Conservation (phyloP, 257 asterid species). For the Leptodermis oblonga region DNA sequence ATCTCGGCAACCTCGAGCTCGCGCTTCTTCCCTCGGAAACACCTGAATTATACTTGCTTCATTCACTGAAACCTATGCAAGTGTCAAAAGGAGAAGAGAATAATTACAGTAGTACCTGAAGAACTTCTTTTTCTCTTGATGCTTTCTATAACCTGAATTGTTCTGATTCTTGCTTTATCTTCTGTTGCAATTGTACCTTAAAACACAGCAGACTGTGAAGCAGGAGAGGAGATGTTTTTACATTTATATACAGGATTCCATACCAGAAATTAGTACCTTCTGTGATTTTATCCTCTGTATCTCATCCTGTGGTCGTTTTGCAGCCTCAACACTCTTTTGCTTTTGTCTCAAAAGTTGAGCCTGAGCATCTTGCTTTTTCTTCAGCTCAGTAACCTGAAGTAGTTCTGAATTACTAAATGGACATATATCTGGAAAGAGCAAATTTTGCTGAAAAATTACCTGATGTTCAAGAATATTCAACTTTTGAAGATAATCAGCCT, state of each 20-base stretch:
- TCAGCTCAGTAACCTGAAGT: constrained; percentile 77
- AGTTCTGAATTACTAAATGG: constrained; percentile 18
- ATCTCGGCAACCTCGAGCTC: no score
- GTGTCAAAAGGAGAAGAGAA: background rate
- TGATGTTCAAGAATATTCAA: constrained; percentile 86
- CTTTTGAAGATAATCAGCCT: constrained; percentile 93
- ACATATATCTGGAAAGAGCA: constrained; percentile 2
- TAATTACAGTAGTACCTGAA: constrained; percentile 51
- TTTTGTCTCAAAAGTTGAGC: constrained; percentile 92
- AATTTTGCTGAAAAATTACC: constrained; percentile 30
- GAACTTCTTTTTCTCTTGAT: constrained; percentile 93
- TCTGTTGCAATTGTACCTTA: constrained; percentile 97
- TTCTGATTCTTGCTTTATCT: constrained; percentile 96
- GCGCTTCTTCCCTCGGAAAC: no score
- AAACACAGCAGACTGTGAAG: constrained; percentile 24
- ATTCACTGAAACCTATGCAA: background rate
- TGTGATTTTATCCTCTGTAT: constrained; percentile 91
- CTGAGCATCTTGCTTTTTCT: constrained; percentile 98
- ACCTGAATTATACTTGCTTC: background rate
- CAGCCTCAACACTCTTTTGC: constrained; percentile 96
- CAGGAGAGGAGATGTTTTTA: background rate
- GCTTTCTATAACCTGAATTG: constrained; percentile 97
- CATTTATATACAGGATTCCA: constrained; percentile 10
- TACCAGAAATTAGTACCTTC: constrained; percentile 44
- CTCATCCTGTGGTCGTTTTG: constrained; percentile 77